phyloP scores from a whole-genome alignment of 306 rosid genomes.

The Dalbergia cultrata region DNA sequence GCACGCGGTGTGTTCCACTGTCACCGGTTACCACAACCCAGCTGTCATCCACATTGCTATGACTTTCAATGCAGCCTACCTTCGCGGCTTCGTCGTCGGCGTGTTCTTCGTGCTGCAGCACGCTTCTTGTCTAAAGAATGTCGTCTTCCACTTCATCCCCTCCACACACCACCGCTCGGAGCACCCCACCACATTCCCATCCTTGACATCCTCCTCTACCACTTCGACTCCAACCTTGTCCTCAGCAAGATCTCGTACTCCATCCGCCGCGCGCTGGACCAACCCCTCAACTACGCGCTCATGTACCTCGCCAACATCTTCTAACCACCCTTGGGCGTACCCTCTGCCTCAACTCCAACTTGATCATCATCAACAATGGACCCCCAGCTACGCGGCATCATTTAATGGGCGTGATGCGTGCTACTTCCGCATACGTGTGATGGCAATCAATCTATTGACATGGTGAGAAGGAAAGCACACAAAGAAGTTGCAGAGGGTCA shows the following conservation, averaged over 20 bases:
- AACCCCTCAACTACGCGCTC: conserved; percentile 91
- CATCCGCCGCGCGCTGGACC: conserved; percentile 82
- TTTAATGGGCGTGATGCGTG: conserved; percentile 67
- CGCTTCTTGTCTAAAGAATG: conserved; percentile 83
- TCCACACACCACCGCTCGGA: conserved; percentile 59
- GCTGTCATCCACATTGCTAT: conserved; percentile 86
- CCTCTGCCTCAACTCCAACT: conserved; percentile 88
- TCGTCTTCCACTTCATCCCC: conserved; percentile 85
- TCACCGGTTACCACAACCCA: conserved; percentile 51
- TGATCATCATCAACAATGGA: conserved; percentile 85
- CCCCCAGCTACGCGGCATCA: conserved; percentile 59
- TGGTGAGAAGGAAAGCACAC: no score
- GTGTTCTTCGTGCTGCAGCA: conserved; percentile 86
- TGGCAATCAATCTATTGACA: conserved; percentile 84
- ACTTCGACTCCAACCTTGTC: conserved; percentile 79
- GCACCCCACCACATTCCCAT: conserved; percentile 83
- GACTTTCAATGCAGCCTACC: conserved; percentile 85
- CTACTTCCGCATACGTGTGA: conserved; percentile 92
- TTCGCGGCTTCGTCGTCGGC: conserved; percentile 89
- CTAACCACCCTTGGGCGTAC: conserved; percentile 69
- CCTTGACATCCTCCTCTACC: conserved; percentile 72
- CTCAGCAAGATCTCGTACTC: conserved; percentile 84
- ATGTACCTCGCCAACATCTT: conserved; percentile 83
- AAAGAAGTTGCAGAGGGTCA: no score
- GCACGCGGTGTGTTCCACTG: no score